A percentile compares a stretch with the other conserved stretches of the same genome.
Evolutionary conservation across 2,329 filamentous ascomycete species (phyloP).

Genomic region (Cladosporium sp.): DNA sequence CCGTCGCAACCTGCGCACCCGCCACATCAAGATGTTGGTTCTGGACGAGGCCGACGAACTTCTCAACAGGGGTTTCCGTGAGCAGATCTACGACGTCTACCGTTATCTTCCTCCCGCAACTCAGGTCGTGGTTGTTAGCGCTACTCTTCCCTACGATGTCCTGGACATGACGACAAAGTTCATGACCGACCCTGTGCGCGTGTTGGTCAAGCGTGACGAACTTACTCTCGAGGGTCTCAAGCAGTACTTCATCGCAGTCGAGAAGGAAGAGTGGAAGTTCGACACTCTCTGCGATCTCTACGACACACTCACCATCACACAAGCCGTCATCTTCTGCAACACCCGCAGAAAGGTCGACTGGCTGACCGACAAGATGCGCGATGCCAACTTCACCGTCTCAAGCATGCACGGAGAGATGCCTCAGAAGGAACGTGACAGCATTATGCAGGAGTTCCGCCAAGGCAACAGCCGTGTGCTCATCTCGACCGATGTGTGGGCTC

Average conservation of each 20-base stretch:
- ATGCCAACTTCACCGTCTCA: conserved; percentile 98
- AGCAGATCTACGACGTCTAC: conserved; percentile 99
- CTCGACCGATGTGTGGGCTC: conserved; percentile 93
- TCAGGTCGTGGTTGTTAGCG: conserved; percentile 96
- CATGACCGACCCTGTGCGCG: conserved; percentile 98
- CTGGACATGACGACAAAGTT: conserved; percentile 99
- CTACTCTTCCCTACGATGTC: conserved; percentile 98
- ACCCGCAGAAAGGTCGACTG: conserved; percentile 99
- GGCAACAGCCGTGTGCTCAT: conserved; percentile 98
- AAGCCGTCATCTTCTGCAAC: conserved; percentile 99
- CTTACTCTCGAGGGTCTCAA: conserved; percentile 99
- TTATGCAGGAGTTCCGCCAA: conserved; percentile 99
- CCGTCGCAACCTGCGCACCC: conserved; percentile 93
- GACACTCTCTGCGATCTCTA: conserved; percentile 98
- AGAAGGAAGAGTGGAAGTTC: conserved; percentile 99
- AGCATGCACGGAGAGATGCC: conserved; percentile 99
- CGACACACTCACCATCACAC: conserved; percentile 98
- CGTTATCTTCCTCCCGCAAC: conserved; percentile 96
- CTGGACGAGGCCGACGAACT: conserved; percentile 98
- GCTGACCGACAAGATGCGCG: conserved; percentile 95
- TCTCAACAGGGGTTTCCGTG: conserved; percentile 96
- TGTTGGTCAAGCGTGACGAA: conserved; percentile 99
- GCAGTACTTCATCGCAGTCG: conserved; percentile 99
- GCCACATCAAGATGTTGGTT: conserved; percentile 99
- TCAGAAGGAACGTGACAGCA: conserved; percentile 94